A percentile compares a stretch with the other conserved stretches of the same genome.
Conservation (phyloP, 2,329 filamentous ascomycete genomes). For the Aspergillus puulaauensis region DNA sequence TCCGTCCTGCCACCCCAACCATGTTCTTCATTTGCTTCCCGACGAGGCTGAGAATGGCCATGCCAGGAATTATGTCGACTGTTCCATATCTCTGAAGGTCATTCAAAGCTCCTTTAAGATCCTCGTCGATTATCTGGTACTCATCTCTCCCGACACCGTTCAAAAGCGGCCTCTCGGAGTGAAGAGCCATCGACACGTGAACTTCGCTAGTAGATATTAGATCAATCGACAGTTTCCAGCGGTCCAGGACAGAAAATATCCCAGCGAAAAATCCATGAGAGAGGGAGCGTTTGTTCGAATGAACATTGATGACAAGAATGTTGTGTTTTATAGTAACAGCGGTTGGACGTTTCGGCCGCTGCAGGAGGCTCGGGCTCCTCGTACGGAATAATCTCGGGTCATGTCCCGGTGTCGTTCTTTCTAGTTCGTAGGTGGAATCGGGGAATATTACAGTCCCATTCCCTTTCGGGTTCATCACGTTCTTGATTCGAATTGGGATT, state of each 20-base stretch:
- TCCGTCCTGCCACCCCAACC: constrained; percentile 86
- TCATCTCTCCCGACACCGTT: constrained; percentile 49
- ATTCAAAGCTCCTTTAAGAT: constrained; percentile 64
- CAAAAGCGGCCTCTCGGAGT: constrained; percentile 66
- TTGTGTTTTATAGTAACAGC: constrained; percentile 97
- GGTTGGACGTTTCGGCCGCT: constrained; percentile 71
- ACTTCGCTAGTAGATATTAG: constrained; percentile 96
- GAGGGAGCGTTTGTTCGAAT: constrained; percentile 94
- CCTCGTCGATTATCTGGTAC: constrained; percentile 58
- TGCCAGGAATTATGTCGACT: constrained; percentile 83
- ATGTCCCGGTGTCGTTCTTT: constrained; percentile 53
- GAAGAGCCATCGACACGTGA: constrained; percentile 95
- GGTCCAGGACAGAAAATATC: constrained; percentile 89
- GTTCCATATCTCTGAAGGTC: constrained; percentile 80
- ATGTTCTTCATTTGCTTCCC: constrained; percentile 98
- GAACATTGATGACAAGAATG: constrained; percentile 95
- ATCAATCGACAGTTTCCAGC: constrained; percentile 84
- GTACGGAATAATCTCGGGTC: constrained; percentile 55
- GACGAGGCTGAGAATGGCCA: constrained; percentile 94
- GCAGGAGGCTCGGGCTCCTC: constrained; percentile 48
- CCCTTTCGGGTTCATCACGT: constrained; percentile 66
- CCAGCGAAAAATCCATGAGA: constrained; percentile 94
- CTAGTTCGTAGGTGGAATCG: constrained; percentile 59
- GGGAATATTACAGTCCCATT: constrained; percentile 70
- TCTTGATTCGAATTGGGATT: constrained; percentile 69